Base-by-base conservation (phyloP, 2,329 filamentous ascomycete genomes). In the Apiospora kogelbergensis region DNA sequence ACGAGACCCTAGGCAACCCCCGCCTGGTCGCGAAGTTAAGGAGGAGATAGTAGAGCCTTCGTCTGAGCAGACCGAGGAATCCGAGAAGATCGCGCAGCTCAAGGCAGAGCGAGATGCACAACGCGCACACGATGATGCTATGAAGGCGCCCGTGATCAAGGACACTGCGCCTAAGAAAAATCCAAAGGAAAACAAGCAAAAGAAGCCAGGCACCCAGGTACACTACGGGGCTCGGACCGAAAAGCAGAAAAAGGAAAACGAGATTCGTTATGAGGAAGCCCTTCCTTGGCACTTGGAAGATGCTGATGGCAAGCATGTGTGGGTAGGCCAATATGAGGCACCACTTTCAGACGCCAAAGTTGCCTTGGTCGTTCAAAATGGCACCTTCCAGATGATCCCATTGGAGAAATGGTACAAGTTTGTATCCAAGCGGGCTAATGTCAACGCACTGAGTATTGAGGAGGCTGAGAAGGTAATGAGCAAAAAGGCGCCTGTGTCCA, bases 271-370 rank as follows among this genome's bases (percentile, higher is more conserved):
- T 73, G 96, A 98, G 78, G 96, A 99, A 80, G 94, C 95, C 4
- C 84, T 98, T 65, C 96, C 96, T 6, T 99, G 96, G 96, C 95
- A 98, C 78, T 81, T 99, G 44, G 96, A 99, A 78, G 96, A 99
- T 79, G 97, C 95, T 48, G 95, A 99, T 76, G 94, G 94, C 72
- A 97, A 95, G 79, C 95, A 97, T 75, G 92, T 93, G 2, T 98
- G 95, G 94, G 91, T 96, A 42, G 96, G 95, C 60, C 92, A 91
- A 68, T 98, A 98, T 74, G 93, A 98, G 75, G 92, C 92, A 33
- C 93, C 94, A 22, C 86, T 98, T 45, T 97, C 95, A 0, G 91
- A 95, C 75, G 90, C 93, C 66, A 93, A 94, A 66, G 91, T 97
- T 72, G 91, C 97, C 67, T 87, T 95, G 46, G 86, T 93, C 57